Evolutionary conservation across 345 rosid genomes (phyloP), one percentile per base, ranked within the genome.

Genomic region (Euclidium syriacum): DNA sequence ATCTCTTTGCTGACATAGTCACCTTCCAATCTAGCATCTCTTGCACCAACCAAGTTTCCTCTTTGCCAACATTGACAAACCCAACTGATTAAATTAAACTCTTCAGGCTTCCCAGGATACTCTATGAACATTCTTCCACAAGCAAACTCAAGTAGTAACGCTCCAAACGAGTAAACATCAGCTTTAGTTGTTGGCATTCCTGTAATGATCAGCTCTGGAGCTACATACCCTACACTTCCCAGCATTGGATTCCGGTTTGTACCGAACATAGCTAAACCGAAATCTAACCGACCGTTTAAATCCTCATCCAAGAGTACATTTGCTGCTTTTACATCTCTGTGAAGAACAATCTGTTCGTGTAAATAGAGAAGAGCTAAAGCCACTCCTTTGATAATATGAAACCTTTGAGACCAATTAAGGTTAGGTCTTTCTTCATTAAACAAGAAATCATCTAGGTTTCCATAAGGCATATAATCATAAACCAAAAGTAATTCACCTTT

Each of bases 81-180:
- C 95, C 86, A 83, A 51, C 89, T 96, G 76, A 90, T 86, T 65
- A 87, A 34, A 10, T 85, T 78, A 24, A 85, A 68, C 76, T 90
- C 99, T 67, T 90, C 97, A 0, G 88, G 87, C 75, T 75, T 71
- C 23, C 95, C 94, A 2, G 79, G 80, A 7, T 80, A 82, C 67
- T 90, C 99, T 14, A 90, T 81, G 11, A 95, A 96, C 75, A 89
- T 81, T 47, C 99, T 82, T 27, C 99, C 96, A 44, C 99, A 94
- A 0, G 76, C 90, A 32, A 84, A 84, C 73, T 94, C 97, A 3
- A 94, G 78, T 71, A 94, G 61, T 8, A 94, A 66, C 7, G 99
- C 95, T 15, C 99, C 99, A 38, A 94, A 94, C 10, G 99, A 96
- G 42, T 76, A 94, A 49, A 94, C 88, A 73, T 94, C 99, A 0